Conservation (phyloP, 2,329 filamentous ascomycete genomes). For the Pseudocercospora eumusae region DNA sequence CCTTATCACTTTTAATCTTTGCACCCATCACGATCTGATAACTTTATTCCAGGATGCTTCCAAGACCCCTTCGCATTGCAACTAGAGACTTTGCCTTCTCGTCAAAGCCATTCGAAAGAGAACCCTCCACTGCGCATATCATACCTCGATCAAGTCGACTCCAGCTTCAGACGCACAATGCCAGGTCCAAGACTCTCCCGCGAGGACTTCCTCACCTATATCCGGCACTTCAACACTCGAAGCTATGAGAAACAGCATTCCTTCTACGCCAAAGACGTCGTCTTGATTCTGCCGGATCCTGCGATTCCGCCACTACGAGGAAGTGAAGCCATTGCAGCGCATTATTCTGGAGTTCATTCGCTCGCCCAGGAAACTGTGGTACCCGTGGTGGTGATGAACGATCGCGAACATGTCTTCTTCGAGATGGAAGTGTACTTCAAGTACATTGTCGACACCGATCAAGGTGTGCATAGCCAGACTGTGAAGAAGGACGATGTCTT, state of each 20-base stretch:
- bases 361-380: slow-evolving; percentile 16
- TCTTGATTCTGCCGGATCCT: slow-evolving; percentile 18
- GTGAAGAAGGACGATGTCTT: slow-evolving; percentile 18
- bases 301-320: slow-evolving; percentile 10
- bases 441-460: slow-evolving; percentile 13
- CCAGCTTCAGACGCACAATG: background rate
- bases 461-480: slow-evolving; percentile 16
- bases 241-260: slow-evolving; percentile 18
- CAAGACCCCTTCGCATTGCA: slow-evolving; percentile 1
- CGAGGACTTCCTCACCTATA: slow-evolving; percentile 15
- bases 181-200: slow-evolving; percentile 7
- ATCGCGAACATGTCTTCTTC: slow-evolving; percentile 18
- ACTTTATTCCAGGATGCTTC: background rate
- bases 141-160: background rate
- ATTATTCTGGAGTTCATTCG: slow-evolving; percentile 17
- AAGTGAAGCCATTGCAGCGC: slow-evolving; percentile 12
- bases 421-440: slow-evolving; percentile 19
- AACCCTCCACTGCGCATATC: background rate
- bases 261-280: slow-evolving; percentile 13
- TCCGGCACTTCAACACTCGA: slow-evolving; percentile 19
- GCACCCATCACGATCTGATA: background rate
- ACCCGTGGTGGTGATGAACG: slow-evolving; percentile 17
- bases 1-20: background rate
- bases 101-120: background rate
- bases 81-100: background rate